A percentile compares a stretch with the other conserved stretches of the same genome.
Conservation (phyloP, 202 grass and related monocot species). For the Panicum hallii region DNA sequence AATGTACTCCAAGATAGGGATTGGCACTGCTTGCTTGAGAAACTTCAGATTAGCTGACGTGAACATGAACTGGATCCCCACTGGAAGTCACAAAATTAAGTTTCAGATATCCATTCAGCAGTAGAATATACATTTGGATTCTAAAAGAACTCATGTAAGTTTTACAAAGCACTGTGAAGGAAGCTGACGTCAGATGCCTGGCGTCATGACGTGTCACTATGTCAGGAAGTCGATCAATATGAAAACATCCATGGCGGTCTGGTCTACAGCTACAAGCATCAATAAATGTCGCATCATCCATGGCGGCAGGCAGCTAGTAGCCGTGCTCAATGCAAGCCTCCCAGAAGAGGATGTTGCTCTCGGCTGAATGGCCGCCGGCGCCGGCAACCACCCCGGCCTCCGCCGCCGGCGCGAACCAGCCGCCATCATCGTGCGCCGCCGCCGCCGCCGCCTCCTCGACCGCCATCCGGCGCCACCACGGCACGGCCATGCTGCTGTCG, state of each 20-base stretch:
- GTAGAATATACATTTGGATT: neutral
- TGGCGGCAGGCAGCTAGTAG: conserved; percentile 31
- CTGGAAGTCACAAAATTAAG: neutral
- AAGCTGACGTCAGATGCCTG: neutral
- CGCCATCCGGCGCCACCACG: conserved; percentile 21
- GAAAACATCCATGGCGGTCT: neutral
- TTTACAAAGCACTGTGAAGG: neutral
- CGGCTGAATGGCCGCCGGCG: neutral
- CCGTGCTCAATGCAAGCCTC: conserved; percentile 67
- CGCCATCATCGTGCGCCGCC: neutral
- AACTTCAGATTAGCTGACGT: neutral
- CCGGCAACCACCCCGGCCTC: neutral
- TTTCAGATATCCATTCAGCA: neutral
- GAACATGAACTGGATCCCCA: neutral
- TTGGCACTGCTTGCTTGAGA: too few relatives aligned
- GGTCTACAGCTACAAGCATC: neutral
- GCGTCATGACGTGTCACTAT: neutral
- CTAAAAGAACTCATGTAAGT: neutral
- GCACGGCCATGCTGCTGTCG: conserved; percentile 27
- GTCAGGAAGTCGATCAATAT: neutral
- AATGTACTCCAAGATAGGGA: neutral
- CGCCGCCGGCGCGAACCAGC: neutral
- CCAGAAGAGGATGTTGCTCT: conserved; percentile 65
- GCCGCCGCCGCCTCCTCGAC: neutral
- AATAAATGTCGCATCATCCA: neutral